phyloP scores from a whole-genome alignment of 2,329 filamentous ascomycete genomes.

The Teratosphaeria epicoccoides region DNA sequence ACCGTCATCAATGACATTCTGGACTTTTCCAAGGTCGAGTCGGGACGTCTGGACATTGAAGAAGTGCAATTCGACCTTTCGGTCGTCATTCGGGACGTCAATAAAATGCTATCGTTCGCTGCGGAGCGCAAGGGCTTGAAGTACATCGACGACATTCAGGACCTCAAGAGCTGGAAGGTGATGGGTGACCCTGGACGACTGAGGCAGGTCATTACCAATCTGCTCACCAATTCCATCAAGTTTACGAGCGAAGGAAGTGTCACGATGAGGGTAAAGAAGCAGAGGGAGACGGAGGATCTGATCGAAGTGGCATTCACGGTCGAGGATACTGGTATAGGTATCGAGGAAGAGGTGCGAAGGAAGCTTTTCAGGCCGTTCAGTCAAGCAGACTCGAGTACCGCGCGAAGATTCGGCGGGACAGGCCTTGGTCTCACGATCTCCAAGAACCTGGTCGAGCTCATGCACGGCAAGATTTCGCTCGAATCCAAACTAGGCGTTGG shows the following conservation, averaged over 20 bases:
- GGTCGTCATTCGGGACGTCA: conserved; percentile 65
- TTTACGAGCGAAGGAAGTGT: conserved; percentile 61
- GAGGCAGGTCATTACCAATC: conserved; percentile 71
- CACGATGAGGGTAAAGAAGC: conserved; percentile 53
- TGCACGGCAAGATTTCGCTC: conserved; percentile 64
- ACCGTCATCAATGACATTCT: conserved; percentile 88
- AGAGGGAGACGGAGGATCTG: conserved; percentile 52
- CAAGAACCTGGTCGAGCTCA: conserved; percentile 69
- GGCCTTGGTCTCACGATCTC: conserved; percentile 69
- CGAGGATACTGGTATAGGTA: conserved; percentile 71
- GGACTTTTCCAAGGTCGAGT: conserved; percentile 76
- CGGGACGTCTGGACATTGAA: conserved; percentile 64
- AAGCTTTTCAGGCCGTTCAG: conserved; percentile 70
- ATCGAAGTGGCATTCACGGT: conserved; percentile 62
- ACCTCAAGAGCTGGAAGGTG: conserved; percentile 59
- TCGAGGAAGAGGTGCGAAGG: conserved; percentile 64
- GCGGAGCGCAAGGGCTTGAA: conserved; percentile 69
- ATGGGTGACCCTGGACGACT: conserved; percentile 77
- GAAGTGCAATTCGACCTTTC: conserved; percentile 70
- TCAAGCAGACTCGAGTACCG: conserved; percentile 71
- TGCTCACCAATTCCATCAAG: conserved; percentile 67
- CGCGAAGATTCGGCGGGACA: conserved; percentile 67
- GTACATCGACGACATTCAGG: conserved; percentile 54
- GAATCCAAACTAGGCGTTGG: conserved; percentile 57
- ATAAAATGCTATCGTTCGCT: conserved; percentile 78